Percentiles rank a stretch among this genome's conserved stretches.
These are phyloP conservation scores for Cryptosporidium felis DNA, from an alignment of 169 alveolate species.

Conservation along the genomic window DNA sequence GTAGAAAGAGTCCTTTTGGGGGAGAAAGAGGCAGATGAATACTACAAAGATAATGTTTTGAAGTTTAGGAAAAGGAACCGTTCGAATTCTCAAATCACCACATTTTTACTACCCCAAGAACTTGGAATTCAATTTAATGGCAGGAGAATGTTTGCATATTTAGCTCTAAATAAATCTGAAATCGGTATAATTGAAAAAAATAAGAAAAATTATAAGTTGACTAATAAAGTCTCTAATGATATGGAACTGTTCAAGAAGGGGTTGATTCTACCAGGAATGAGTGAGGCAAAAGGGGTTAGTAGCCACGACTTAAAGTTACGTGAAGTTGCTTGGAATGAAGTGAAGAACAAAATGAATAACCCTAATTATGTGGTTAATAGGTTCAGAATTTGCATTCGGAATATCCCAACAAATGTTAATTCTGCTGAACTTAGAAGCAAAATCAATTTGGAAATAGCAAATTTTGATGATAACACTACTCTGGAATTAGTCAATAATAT, in stretches of 20 bases:
- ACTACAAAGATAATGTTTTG: not conserved
- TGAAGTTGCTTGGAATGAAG: conserved; percentile 50
- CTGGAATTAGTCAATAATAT: not conserved
- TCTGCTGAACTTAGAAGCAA: not conserved
- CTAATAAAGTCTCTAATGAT: not conserved
- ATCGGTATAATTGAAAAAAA: not conserved
- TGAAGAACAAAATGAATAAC: conserved; percentile 19
- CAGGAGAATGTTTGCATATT: conserved; percentile 54
- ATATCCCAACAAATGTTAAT: conserved; percentile 22
- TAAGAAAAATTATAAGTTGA: not conserved
- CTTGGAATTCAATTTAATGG: conserved; percentile 61
- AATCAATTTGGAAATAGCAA: conserved; percentile 1
- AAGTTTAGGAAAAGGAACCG: not conserved
- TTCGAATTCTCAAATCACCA: not conserved
- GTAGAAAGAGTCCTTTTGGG: conserved; percentile 14
- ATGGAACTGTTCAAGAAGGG: conserved; percentile 11
- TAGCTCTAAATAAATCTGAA: conserved; percentile 36
- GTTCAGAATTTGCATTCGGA: conserved; percentile 39
- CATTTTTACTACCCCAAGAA: conserved; percentile 25
- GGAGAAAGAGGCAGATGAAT: conserved; percentile 25
- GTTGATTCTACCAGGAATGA: conserved; percentile 47
- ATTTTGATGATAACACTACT: not conserved
- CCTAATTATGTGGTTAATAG: conserved; percentile 46
- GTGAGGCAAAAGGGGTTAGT: conserved; percentile 57
- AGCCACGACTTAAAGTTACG: conserved; percentile 54